Evolutionary conservation across 225 moss, liverwort and hornwort genomes (phyloP), one percentile per base, ranked within the genome.

Genomic region (Physcomitrellopsis africana): DNA sequence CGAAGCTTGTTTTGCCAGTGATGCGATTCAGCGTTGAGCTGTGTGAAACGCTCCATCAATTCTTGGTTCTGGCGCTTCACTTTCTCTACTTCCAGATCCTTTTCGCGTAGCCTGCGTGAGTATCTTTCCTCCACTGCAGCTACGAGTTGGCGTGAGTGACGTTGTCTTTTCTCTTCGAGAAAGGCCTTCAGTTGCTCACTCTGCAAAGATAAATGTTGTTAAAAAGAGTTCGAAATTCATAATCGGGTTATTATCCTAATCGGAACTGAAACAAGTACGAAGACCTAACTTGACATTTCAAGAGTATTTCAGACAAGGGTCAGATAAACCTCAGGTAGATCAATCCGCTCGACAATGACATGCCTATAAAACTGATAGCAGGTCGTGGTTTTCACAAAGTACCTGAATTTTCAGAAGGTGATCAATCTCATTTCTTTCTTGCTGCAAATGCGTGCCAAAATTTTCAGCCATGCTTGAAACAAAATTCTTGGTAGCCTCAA

Each of bases 391-490:
- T 7, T 37, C 32, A 7, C 32, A 7, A 37, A 5, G 7, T 49
- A 96, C 96, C 96, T 96, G 94, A 32, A 88, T 81, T 69, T 91
- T 94, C 57, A 96, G 72, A 51, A 94, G 88, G 49, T 92, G 92
- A 29, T 96, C 96, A 41, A 94, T 85, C 81, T 96, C 96, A 18
- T 96, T 94, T 15, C 91, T 73, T 56, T 96, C 94, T 73, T 92
- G 92, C 63, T 89, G 87, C 67, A 88, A 68, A 51, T 90, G 93
- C 5, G 92, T 63, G 37, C 83, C 87, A n/a, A 92, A 75, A 72
- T 82, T 88, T 0, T 94, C 96, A 9, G 83, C 80, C 45, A 92
- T 84, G 48, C 79, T 87, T 1, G 89, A 84, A 47, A 81, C 86
- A 2, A 92, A 56, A 19, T 86, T 85, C 11, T 85, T 85, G 15